Evolutionary conservation across 2,329 filamentous ascomycete species (phyloP).

Genomic region (Stagonosporopsis tanaceti): DNA sequence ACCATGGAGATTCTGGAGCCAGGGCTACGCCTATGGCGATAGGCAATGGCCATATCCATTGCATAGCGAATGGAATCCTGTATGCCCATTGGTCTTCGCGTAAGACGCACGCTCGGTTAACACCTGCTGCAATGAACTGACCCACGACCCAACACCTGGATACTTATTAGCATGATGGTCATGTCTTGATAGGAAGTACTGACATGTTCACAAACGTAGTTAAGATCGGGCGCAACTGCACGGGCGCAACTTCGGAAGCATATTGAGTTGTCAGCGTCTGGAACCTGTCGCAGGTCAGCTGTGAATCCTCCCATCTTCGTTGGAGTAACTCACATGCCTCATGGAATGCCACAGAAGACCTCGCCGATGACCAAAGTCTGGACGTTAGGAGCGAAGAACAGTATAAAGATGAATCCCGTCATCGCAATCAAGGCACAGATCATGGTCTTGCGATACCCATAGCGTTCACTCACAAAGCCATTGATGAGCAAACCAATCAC

Average conservation of each 20-base stretch:
- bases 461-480: slow-evolving; percentile 53
- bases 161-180: neutral
- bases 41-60: slow-evolving; percentile 78
- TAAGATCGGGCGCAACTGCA: slow-evolving; percentile 65
- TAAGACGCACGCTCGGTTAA: slow-evolving; percentile 70
- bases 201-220: slow-evolving; percentile 72
- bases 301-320: neutral
- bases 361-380: slow-evolving; percentile 53
- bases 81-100: slow-evolving; percentile 72
- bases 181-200: neutral
- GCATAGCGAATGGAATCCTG: slow-evolving; percentile 70
- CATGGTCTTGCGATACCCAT: slow-evolving; percentile 55
- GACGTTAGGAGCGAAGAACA: slow-evolving; percentile 56
- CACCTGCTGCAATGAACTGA: slow-evolving; percentile 73
- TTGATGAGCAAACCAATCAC: slow-evolving; percentile 55
- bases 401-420: slow-evolving; percentile 53
- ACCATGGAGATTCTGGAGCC: slow-evolving; percentile 75
- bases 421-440: slow-evolving; percentile 51
- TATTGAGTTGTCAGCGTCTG: slow-evolving; percentile 57
- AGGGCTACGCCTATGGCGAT: slow-evolving; percentile 70
- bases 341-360: slow-evolving; percentile 55
- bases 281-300: slow-evolving; percentile 32
- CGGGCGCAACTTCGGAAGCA: slow-evolving; percentile 69
- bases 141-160: slow-evolving; percentile 72
- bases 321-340: slow-evolving; percentile 45